Conservation (phyloP, 371 early-diverging fungal species). For the Mortierella sp. region DNA sequence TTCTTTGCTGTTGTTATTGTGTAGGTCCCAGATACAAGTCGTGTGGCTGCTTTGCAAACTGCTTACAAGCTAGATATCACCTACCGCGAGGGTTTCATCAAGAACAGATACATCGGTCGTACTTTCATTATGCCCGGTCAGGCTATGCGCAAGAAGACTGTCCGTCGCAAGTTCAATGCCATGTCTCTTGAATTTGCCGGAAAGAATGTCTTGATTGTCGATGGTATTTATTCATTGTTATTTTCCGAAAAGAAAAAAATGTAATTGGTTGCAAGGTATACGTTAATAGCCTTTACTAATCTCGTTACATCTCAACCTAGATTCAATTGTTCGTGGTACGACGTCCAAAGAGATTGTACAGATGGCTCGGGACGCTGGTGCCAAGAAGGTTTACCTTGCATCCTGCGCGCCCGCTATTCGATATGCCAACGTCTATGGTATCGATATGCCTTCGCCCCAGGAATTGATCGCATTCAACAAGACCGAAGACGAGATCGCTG, state of each 20-base stretch:
- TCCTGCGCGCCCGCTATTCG: conserved; percentile 95
- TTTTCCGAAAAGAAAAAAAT: no score
- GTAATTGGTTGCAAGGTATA: background rate
- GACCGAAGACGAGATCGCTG: conserved; percentile 86
- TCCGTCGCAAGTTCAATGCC: conserved; percentile 97
- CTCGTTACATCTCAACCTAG: conserved; percentile 36
- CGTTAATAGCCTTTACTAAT: background rate
- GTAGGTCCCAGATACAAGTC: conserved; percentile 94
- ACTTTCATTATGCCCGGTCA: conserved; percentile 99
- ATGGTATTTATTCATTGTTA: conserved; percentile 68
- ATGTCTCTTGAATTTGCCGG: conserved; percentile 96
- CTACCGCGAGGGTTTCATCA: conserved; percentile 98
- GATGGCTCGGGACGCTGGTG: conserved; percentile 98
- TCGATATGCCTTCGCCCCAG: conserved; percentile 96
- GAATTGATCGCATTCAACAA: conserved; percentile 92
- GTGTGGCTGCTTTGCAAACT: conserved; percentile 93
- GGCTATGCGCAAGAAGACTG: conserved; percentile 89
- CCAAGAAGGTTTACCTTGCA: conserved; percentile 98
- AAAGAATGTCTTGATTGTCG: conserved; percentile 96
- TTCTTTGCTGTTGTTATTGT: background rate
- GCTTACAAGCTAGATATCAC: conserved; percentile 86
- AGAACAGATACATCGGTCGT: conserved; percentile 97
- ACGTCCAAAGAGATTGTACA: conserved; percentile 97
- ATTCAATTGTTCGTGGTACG: conserved; percentile 98
- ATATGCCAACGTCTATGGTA: conserved; percentile 98